Evolutionary conservation across 371 early-diverging fungal species (phyloP), one percentile per base, ranked within the genome.

Genomic region (Mortierella sp.): DNA sequence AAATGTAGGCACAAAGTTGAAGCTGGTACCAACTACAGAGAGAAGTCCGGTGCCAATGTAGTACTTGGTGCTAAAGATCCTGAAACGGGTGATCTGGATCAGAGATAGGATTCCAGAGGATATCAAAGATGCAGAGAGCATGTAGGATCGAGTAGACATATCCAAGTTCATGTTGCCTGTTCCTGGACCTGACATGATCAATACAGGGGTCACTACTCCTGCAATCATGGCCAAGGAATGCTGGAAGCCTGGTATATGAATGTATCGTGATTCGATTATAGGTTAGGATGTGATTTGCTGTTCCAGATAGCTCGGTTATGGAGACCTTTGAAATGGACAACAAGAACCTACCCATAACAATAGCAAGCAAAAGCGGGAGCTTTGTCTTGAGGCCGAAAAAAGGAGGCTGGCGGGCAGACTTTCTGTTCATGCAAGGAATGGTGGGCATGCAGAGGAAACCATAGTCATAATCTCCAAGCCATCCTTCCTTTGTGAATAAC

Each of bases 381-480:
- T 83, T 68, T 66, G 86, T 87, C 68, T 90, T 87, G 55, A 90
- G 79, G 3, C 91, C 91, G 78, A 86, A 90, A 58, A 90, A 90
- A 6, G 89, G 90, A 1, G 90, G 82, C 57, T 72, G 72, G 7
- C 78, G 78, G 43, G 45, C 17, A 69, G 76, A 40, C 83, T 84
- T 69, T 83, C 83, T 34, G 73, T 56, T 40, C 60, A 80, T 79
- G 68, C 64, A 89, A 3, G 77, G 76, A 31, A 76, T 70, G 47
- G 76, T 77, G 17, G 90, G 90, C 62, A 86, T 69, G 72, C 90
- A 90, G 79, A 90, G 85, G 23, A 72, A 69, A 22, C 74, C 82
- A 82, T 87, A 90, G 72, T 88, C 87, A 49, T 86, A 88, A 45
- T 87, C 85, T 12, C 90, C 90, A 70, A 87, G 82, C 90, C 90